Evolutionary conservation across 768 basidiomycete genomes (phyloP).

Genomic region (Lactarius tabidus): DNA sequence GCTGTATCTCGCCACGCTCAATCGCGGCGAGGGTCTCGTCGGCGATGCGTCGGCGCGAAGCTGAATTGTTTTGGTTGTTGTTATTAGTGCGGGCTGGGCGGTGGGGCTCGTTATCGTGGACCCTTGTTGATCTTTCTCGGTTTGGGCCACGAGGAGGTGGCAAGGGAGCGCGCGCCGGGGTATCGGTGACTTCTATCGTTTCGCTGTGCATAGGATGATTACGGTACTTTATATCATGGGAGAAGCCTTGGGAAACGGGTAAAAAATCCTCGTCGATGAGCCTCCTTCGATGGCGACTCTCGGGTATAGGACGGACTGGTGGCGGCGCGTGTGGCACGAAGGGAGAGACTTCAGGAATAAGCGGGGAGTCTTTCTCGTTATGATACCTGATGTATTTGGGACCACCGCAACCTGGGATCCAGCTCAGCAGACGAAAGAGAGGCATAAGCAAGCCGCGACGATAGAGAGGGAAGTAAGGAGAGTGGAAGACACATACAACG

Average conservation of each 20-base stretch:
- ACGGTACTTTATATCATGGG: slow-evolving; percentile 9
- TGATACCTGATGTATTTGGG: slow-evolving; percentile 13
- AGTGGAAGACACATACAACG: slow-evolving; percentile 14
- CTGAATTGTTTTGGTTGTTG: background rate
- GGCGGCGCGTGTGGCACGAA: slow-evolving; percentile 10
- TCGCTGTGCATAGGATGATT: slow-evolving; percentile 14
- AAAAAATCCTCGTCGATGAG: slow-evolving; percentile 19
- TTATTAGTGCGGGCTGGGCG: background rate
- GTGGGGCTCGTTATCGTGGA: background rate
- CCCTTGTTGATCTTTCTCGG: slow-evolving; percentile 6
- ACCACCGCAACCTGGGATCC: slow-evolving; percentile 18
- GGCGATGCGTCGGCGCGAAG: slow-evolving; percentile 38
- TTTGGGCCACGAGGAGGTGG: slow-evolving; percentile 11
- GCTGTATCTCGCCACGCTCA: slow-evolving; percentile 41
- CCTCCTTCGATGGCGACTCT: slow-evolving; percentile 13
- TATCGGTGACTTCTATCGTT: background rate
- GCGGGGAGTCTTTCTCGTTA: slow-evolving; percentile 3
- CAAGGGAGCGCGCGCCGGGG: background rate
- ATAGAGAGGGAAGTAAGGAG: background rate
- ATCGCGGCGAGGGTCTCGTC: slow-evolving; percentile 48
- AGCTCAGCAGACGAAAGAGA: slow-evolving; percentile 16
- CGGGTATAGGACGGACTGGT: slow-evolving; percentile 3
- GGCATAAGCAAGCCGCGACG: background rate
- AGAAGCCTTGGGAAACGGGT: background rate
- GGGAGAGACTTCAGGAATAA: slow-evolving; percentile 6